Percentiles rank a stretch among this genome's conserved stretches.
Conservation (phyloP, 768 basidiomycete species). For the Rhizopogon vulgaris region DNA sequence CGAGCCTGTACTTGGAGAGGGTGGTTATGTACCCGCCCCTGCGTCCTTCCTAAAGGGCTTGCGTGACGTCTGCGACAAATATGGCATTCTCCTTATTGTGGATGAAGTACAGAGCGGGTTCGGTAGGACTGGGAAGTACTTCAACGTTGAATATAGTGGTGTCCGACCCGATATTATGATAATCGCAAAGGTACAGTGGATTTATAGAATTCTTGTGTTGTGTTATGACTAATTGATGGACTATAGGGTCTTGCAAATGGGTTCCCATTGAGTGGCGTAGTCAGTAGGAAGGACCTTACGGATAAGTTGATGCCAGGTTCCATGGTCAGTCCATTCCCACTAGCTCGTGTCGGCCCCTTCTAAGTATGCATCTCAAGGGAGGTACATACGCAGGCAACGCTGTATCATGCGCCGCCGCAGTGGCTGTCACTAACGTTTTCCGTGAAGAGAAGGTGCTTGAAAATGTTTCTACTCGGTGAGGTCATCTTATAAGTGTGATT, state of each 20-base stretch:
- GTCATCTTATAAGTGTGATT: background rate
- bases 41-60: slow-evolving; percentile 73
- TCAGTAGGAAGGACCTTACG: slow-evolving; percentile 75
- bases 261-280: slow-evolving; percentile 86
- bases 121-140: slow-evolving; percentile 79
- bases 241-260: slow-evolving; percentile 79
- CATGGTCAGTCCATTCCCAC: slow-evolving; percentile 43
- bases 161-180: slow-evolving; percentile 85
- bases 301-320: slow-evolving; percentile 75
- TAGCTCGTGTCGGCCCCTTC: background rate
- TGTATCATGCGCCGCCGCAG: slow-evolving; percentile 86
- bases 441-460: slow-evolving; percentile 73
- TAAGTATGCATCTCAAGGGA: slow-evolving; percentile 39
- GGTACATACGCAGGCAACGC: slow-evolving; percentile 93
- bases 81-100: slow-evolving; percentile 78
- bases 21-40: slow-evolving; percentile 90
- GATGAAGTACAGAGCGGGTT: slow-evolving; percentile 92
- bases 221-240: slow-evolving; percentile 5
- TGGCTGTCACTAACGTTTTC: slow-evolving; percentile 75
- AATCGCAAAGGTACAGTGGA: slow-evolving; percentile 67
- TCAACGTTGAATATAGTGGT: slow-evolving; percentile 77
- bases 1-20: slow-evolving; percentile 93
- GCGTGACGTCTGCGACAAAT: slow-evolving; percentile 77
- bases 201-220: background rate
- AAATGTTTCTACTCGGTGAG: slow-evolving; percentile 70